Conservation (phyloP, 352 stramenopile species). For the Nothophytophthora sp. region DNA sequence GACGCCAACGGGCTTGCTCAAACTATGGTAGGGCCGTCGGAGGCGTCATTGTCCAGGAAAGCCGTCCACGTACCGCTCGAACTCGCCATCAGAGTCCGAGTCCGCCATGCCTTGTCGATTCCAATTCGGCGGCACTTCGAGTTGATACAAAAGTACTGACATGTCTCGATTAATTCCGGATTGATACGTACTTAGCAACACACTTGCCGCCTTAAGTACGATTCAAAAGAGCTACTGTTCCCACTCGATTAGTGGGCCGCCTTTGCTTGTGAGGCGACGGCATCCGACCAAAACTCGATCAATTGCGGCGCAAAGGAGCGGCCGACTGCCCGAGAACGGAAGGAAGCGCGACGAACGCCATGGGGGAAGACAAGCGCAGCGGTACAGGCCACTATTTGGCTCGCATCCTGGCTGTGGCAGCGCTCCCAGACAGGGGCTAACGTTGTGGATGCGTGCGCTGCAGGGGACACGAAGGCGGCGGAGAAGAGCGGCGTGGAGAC, state of each 20-base stretch:
- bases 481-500: conserved; percentile 41
- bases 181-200: too few relatives aligned
- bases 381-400: conserved; percentile 12
- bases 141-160: conserved; percentile 20
- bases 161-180: background rate
- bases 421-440: background rate
- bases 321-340: too few relatives aligned
- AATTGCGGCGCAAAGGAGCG: too few relatives aligned
- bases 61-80: conserved; percentile 64
- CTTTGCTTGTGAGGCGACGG: too few relatives aligned
- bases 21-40: background rate
- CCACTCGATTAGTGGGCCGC: too few relatives aligned
- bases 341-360: conserved; percentile 11
- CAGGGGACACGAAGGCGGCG: conserved; percentile 6
- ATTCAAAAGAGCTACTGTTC: too few relatives aligned
- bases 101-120: conserved; percentile 9
- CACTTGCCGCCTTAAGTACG: too few relatives aligned
- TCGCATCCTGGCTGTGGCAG: background rate
- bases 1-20: background rate
- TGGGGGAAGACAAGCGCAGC: conserved; percentile 51
- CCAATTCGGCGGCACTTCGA: conserved; percentile 3
- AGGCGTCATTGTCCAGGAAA: background rate
- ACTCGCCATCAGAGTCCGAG: conserved; percentile 62
- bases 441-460: background rate
- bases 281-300: too few relatives aligned